phyloP scores from a whole-genome alignment of 768 basidiomycete species.

The Mycena rosella region DNA sequence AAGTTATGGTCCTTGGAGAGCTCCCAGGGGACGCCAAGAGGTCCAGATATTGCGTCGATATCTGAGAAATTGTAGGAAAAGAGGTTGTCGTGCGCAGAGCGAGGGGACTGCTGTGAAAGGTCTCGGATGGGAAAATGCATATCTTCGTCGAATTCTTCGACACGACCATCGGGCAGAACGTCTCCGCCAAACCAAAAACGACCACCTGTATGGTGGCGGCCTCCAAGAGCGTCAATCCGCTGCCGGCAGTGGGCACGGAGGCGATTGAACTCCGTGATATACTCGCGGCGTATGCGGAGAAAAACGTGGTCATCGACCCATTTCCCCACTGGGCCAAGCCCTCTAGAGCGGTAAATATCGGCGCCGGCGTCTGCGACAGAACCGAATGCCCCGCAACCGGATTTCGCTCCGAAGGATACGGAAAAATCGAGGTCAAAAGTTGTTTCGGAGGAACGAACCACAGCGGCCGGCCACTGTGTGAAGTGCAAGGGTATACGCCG shows the following conservation, averaged over 20 bases:
- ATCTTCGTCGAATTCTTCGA: conserved; percentile 37
- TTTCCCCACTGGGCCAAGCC: conserved; percentile 43
- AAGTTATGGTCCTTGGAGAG: conserved; percentile 38
- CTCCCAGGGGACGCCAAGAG: conserved; percentile 41
- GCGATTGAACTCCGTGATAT: conserved; percentile 23
- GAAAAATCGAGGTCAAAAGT: conserved; percentile 22
- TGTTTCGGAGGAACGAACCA: conserved; percentile 38
- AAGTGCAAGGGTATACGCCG: conserved; percentile 17
- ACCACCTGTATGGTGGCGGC: conserved; percentile 24
- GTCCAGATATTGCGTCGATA: conserved; percentile 33
- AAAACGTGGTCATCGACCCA: conserved; percentile 48
- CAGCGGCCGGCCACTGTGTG: conserved; percentile 51
- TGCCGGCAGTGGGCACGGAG: neutral
- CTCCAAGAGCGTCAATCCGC: neutral
- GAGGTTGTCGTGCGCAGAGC: neutral
- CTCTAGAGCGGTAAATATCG: conserved; percentile 25
- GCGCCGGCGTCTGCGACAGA: conserved; percentile 27
- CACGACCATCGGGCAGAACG: neutral
- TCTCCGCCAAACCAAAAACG: conserved; percentile 29
- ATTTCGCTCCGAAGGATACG: conserved; percentile 25
- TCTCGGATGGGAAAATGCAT: conserved; percentile 32
- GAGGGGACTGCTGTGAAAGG: conserved; percentile 29
- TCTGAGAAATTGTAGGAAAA: conserved; percentile 39
- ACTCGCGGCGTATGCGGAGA: conserved; percentile 24
- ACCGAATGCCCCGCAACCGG: conserved; percentile 16